Evolutionary conservation across 352 stramenopile genomes (phyloP).

Genomic region (Phytophthora idaei): DNA sequence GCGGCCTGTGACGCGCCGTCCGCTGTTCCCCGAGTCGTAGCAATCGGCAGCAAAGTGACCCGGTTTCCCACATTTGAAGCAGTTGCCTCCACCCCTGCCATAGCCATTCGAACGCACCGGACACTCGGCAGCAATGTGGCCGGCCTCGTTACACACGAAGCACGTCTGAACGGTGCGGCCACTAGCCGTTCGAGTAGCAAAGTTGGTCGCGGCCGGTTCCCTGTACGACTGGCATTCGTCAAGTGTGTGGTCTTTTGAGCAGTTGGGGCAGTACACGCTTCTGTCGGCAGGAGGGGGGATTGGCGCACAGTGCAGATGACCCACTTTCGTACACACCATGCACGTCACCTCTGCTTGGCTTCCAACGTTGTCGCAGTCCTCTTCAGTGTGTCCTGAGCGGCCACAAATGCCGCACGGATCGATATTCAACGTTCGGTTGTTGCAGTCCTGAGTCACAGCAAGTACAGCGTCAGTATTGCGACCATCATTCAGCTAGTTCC

Average conservation of each 20-base stretch:
- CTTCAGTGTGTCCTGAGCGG: conserved; percentile 51
- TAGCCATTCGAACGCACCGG: conserved; percentile 51
- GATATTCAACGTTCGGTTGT: conserved; percentile 48
- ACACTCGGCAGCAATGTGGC: conserved; percentile 78
- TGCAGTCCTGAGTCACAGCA: conserved; percentile 48
- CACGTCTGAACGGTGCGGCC: conserved; percentile 67
- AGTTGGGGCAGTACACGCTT: conserved; percentile 75
- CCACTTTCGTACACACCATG: conserved; percentile 73
- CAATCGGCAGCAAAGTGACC: conserved; percentile 64
- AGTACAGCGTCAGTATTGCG: conserved; percentile 3
- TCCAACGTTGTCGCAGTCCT: conserved; percentile 46
- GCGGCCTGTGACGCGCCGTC: conserved; percentile 39
- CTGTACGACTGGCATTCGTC: conserved; percentile 51
- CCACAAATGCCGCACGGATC: conserved; percentile 63
- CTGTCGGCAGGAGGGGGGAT: conserved; percentile 69
- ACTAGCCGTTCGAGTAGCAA: conserved; percentile 43
- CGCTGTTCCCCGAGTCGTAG: conserved; percentile 23
- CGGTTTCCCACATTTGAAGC: conserved; percentile 55
- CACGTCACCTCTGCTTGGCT: conserved; percentile 50
- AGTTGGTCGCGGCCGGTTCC: conserved; percentile 50
- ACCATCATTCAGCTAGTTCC: neutral
- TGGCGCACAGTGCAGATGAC: conserved; percentile 75
- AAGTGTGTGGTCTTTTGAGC: conserved; percentile 60
- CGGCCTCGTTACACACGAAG: conserved; percentile 70
- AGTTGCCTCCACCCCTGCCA: conserved; percentile 42